Percentiles rank a stretch among this genome's conserved stretches.
These are phyloP conservation scores for Cadophora malorum DNA, from an alignment of 2,329 filamentous ascomycete species.

Conservation along the genomic window DNA sequence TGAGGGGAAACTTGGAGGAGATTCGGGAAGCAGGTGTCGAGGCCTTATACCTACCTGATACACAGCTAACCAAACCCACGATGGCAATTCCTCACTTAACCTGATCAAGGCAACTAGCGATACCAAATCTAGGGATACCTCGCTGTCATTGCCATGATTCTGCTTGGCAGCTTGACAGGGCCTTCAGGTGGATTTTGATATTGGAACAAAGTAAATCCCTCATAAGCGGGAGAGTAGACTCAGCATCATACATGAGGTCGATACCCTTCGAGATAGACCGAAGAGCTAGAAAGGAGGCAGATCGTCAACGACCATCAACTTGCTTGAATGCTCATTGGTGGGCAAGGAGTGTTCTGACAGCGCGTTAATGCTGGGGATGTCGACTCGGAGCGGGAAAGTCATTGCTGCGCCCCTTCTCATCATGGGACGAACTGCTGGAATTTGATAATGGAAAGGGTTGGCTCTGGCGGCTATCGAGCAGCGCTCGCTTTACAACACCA, in stretches of 20 bases:
- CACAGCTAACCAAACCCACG: neutral
- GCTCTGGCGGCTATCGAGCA: constrained; percentile 11
- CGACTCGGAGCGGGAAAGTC: neutral
- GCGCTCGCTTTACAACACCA: neutral
- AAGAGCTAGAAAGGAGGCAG: constrained; percentile 3
- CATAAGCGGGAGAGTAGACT: neutral
- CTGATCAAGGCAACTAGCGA: constrained; percentile 4
- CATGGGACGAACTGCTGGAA: neutral
- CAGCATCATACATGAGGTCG: constrained; percentile 13
- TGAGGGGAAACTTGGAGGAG: neutral
- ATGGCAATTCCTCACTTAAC: neutral
- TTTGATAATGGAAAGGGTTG: constrained; percentile 13
- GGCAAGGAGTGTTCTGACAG: constrained; percentile 3
- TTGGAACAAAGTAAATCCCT: constrained; percentile 22
- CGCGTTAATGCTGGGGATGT: neutral
- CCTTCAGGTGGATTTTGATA: neutral
- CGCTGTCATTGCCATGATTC: neutral
- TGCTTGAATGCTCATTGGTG: constrained; percentile 10
- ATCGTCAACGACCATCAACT: neutral
- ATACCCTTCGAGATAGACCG: constrained; percentile 12
- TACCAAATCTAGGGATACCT: constrained; percentile 11
- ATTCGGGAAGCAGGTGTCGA: neutral
- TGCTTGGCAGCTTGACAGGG: constrained; percentile 15
- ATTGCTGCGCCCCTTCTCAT: constrained; percentile 14
- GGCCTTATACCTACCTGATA: constrained; percentile 10